phyloP scores from a whole-genome alignment of 805 yeast species.

The Hemisphaericaspora nanyangensis region DNA sequence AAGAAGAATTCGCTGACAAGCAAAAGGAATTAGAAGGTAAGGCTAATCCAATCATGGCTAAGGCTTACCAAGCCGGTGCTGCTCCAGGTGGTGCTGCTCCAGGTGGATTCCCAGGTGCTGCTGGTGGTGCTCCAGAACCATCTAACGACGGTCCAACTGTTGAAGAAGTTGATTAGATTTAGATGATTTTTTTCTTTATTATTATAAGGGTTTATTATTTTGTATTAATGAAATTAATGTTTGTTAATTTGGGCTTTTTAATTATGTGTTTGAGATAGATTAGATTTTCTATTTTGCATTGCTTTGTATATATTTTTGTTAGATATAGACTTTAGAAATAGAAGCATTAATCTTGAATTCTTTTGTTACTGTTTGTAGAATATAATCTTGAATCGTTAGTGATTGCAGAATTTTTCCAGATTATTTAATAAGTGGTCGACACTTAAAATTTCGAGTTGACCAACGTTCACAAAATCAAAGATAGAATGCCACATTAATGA shows the following conservation, averaged over 20 bases:
- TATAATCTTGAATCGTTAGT: too few relatives aligned
- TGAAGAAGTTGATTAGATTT: constrained; percentile 47
- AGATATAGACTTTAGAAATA: neutral
- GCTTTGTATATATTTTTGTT: neutral
- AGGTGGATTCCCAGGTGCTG: constrained; percentile 56
- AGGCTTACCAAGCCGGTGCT: constrained; percentile 94
- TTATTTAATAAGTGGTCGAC: too few relatives aligned
- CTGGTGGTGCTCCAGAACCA: constrained; percentile 47
- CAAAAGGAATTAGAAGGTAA: constrained; percentile 94
- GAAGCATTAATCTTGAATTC: neutral
- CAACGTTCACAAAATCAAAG: too few relatives aligned
- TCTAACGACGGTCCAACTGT: constrained; percentile 47
- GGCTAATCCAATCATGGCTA: constrained; percentile 95
- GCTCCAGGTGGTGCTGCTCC: constrained; percentile 68
- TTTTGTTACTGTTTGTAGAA: too few relatives aligned
- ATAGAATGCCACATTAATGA: too few relatives aligned
- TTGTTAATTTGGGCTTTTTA: neutral
- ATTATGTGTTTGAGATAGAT: too few relatives aligned
- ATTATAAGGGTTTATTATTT: neutral
- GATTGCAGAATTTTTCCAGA: too few relatives aligned
- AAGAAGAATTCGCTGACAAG: constrained; percentile 87
- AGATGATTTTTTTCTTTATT: constrained; percentile 1
- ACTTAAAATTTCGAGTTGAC: too few relatives aligned
- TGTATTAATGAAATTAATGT: neutral
- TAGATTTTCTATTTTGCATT: too few relatives aligned